Evolutionary conservation across 495 filamentous ascomycete genomes (phyloP), one percentile per base, ranked within the genome.

Genomic region (Pseudevernia furfuracea): DNA sequence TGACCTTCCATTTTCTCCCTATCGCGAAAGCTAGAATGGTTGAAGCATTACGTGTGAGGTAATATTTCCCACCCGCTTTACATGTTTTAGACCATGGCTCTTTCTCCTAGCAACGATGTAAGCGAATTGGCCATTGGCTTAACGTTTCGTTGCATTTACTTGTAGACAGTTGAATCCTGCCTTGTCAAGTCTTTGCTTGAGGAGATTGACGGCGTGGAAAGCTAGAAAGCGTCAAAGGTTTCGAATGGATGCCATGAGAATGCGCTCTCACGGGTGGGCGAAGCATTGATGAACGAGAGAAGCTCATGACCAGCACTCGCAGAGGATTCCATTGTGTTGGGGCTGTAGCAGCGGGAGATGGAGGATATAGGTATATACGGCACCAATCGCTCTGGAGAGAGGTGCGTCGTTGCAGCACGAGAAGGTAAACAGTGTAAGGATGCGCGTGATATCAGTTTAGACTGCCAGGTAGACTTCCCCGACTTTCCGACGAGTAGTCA

Each of bases 21-120:
- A 99, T 88, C 62, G 90, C 89, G 75, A 99, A 99, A 61, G 95
- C 94, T 48, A 97, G 82, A 66, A 99, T 88, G 38, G 95, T 92
- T 34, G 93, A 95, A 62, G 84, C 88, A 77, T 99, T 99, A 53
- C 94, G 86, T 49, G 94, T 99, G 70, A 97, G 81, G 77, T 89
- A 97, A 75, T 97, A 99, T 75, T 93, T 96, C 58, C 94, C 93
- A 61, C 93, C 94, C 32, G 91, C 90, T 64, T 85, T 82, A 66
- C 96, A 84, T 43, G 78, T 82, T 11, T 87, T 85, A 23, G 86
- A 80, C 94, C 94, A 99, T 48, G 88, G 85, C 69, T 96, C 91
- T 70, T 88, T 87, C 75, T 97, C 94, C 84, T 90, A 70, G 57
- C 14, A 11, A 55, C 21, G 14, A n/a, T 19, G n/a, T 49, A 32